Evolutionary conservation across 108 stramenopile species (phyloP), one percentile per base, ranked within the genome.

Genomic region (Cylindrotheca closterium): DNA sequence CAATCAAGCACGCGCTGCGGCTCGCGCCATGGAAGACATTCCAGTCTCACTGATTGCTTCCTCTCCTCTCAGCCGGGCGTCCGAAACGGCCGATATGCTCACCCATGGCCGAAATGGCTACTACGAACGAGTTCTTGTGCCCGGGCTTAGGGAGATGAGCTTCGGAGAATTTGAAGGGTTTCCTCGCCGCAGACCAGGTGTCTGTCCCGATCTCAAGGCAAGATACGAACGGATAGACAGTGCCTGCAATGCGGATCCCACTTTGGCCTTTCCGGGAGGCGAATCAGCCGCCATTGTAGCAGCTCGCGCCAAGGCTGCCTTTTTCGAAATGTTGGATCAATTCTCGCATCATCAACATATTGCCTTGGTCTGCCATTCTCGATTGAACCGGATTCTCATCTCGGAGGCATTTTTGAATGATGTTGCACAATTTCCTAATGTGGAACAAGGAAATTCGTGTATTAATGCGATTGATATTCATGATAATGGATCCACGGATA

Each of bases 111-210:
- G 25, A 46, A 66, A 66, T 45, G 50, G 30, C 26, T n/a, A n/a
- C n/a, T 42, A 42, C 15, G 27, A 33, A 19, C 73, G 79, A 4
- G 42, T 74, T 26, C 30, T 70, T 51, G 32, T 60, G n/a, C 10
- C 29, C 2, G 64, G 70, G 58, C 72, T 71, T 34, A 60, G 58
- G 23, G 79, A 80, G 68, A 80, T 80, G 79, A 28, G 62, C 0
- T 80, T 80, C 66, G 79, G 79, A 48, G 60, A 65, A 4, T 71
- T 80, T 47, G 79, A 80, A 53, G 79, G 79, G 31, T 22, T 65
- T 29, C 46, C 52, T 18, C 27, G 65, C 34, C 47, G 60, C 22
- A 45, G 48, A 19, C 55, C 34, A 22, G 63, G 51, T 30, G 4
- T 26, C 15, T 55, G 63, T 56, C 60, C 58, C 19, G 52, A n/a